Evolutionary conservation across 371 early-diverging fungal species (phyloP).

Genomic region (Syncephalastrum contaminatum): DNA sequence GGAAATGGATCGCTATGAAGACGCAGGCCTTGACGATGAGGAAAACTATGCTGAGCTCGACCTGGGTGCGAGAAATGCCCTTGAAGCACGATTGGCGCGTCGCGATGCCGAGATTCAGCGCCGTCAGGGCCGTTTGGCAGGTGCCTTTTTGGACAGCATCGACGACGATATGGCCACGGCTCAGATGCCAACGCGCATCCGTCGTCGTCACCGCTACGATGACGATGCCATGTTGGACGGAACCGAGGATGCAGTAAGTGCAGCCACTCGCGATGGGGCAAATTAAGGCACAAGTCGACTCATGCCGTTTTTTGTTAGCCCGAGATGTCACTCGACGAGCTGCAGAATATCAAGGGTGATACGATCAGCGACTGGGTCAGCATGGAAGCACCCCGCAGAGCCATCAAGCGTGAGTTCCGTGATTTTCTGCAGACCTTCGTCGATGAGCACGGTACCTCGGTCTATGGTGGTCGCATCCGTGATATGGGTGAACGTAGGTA

Average conservation of each 20-base stretch:
- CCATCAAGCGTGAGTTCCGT: constrained; percentile 84
- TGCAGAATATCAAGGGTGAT: constrained; percentile 48
- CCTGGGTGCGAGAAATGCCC: constrained; percentile 66
- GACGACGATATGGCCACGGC: constrained; percentile 57
- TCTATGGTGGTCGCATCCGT: constrained; percentile 91
- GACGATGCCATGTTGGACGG: constrained; percentile 58
- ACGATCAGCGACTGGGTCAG: constrained; percentile 81
- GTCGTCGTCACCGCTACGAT: constrained; percentile 62
- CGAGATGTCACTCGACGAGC: constrained; percentile 53
- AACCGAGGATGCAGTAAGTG: constrained; percentile 59
- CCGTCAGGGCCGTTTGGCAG: constrained; percentile 74
- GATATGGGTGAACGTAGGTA: constrained; percentile 81
- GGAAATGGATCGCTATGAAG: constrained; percentile 81
- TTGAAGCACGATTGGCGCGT: constrained; percentile 77
- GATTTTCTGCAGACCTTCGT: constrained; percentile 85
- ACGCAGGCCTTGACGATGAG: constrained; percentile 69
- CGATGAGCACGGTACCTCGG: constrained; percentile 83
- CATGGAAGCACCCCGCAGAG: constrained; percentile 75
- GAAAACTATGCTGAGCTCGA: constrained; percentile 73
- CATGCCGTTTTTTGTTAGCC: constrained; percentile 23
- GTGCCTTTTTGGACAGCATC: constrained; percentile 81
- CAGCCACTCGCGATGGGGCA: not conserved
- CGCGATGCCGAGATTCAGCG: constrained; percentile 82
- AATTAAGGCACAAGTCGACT: not conserved
- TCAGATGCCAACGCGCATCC: constrained; percentile 56